Conservation (phyloP, 352 stramenopile genomes). For the Globisporangium heterothallicum region DNA sequence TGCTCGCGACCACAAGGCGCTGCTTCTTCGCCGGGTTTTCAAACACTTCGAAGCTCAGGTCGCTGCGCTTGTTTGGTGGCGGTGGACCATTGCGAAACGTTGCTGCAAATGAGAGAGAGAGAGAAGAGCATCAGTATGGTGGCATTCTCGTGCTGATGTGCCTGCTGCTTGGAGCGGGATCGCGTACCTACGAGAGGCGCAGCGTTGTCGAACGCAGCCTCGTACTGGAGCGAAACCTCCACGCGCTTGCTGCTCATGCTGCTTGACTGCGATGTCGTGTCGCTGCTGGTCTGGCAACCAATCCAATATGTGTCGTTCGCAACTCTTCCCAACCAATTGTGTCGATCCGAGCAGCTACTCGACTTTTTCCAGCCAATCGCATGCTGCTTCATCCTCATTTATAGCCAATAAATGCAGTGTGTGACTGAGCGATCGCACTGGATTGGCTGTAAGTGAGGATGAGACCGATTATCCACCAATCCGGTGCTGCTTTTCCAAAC, state of each 20-base stretch:
- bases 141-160: not conserved
- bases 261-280: too few relatives aligned
- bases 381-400: not conserved
- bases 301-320: conserved; percentile 11
- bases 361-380: not conserved
- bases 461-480: too few relatives aligned
- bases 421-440: not conserved
- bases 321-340: conserved; percentile 30
- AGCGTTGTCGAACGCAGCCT: conserved; percentile 46
- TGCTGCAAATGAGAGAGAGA: conserved; percentile 23
- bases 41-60: conserved; percentile 76
- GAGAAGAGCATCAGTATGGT: not conserved
- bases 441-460: not conserved
- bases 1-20: conserved; percentile 68
- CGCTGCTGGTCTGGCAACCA: too few relatives aligned
- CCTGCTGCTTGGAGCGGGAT: not conserved
- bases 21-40: conserved; percentile 80
- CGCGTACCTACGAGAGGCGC: conserved; percentile 55
- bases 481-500: too few relatives aligned
- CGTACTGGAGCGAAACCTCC: conserved; percentile 58
- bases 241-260: conserved; percentile 60
- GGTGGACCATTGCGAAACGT: conserved; percentile 80
- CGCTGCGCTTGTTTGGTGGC: conserved; percentile 40
- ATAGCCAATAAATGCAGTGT: not conserved
- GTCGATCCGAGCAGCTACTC: not conserved